phyloP scores from a whole-genome alignment of 305 asterid genomes.

The Euphrasia arctica region DNA sequence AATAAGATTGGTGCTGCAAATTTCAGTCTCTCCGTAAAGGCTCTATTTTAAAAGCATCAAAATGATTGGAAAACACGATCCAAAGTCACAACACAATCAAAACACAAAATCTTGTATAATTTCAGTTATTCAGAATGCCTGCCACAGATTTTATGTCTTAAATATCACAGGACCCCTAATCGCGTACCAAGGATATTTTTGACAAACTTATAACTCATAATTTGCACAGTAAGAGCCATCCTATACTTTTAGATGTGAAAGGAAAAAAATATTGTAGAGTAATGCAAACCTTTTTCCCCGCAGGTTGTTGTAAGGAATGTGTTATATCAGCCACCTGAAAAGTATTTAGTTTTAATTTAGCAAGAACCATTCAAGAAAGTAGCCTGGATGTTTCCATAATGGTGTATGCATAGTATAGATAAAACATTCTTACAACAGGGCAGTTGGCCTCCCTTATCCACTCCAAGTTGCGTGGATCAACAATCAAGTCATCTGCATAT shows the following conservation, averaged over 20 bases:
- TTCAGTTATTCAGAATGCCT: not conserved
- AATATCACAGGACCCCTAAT: conserved; percentile 1
- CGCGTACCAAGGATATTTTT: not conserved
- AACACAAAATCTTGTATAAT: not conserved
- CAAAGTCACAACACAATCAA: conserved; percentile 2
- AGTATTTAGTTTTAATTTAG: conserved; percentile 15
- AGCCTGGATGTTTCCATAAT: conserved; percentile 18
- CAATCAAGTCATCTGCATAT: conserved; percentile 84
- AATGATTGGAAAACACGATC: not conserved
- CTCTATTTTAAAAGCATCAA: not conserved
- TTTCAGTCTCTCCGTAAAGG: conserved; percentile 5
- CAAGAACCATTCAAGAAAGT: conserved; percentile 17
- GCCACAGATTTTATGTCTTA: not conserved
- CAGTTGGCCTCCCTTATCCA: conserved; percentile 94
- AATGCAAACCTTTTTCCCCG: conserved; percentile 72
- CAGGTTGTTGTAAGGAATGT: conserved; percentile 96
- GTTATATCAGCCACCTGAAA: conserved; percentile 96
- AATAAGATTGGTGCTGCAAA: conserved; percentile 12
- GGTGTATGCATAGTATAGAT: conserved; percentile 16
- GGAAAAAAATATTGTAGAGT: not conserved
- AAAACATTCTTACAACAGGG: conserved; percentile 75
- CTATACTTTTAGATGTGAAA: not conserved
- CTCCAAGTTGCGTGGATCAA: conserved; percentile 97
- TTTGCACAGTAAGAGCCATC: not conserved
- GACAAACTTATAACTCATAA: too few relatives aligned